Base-by-base conservation (phyloP, 2,329 filamentous ascomycete genomes). In the Aspergillus carbonarius region DNA sequence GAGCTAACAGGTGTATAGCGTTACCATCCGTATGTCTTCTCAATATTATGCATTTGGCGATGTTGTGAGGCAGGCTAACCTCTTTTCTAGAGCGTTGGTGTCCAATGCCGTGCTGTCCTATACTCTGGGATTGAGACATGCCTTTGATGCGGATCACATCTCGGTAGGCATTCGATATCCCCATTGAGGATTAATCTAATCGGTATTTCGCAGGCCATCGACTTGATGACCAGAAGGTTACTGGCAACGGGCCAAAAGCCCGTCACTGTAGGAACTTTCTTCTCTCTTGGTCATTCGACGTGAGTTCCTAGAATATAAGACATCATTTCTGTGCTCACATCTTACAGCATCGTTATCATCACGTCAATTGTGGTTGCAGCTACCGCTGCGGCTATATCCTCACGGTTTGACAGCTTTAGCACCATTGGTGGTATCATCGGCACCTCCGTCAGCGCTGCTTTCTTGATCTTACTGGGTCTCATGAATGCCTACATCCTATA, bases 101-200 rank as follows among this genome's bases (percentile, higher is more conserved):
- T 90, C 90, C 1, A 88, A 92, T 2, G 91, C 92, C 1, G 87
- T 93, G 1, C 84, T 98, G 0, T 88, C 93, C 25, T 98, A 96
- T 74, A 91, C 91, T 0, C 84, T 98, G 10, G 93, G 93, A 2
- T 83, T 98, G 12, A 89, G 93, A 42, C 93, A 98, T 80, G 93
- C 93, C n/a, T 85, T 98, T 46, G 95, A 98, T 70, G 95, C 93
- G n/a, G 93, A 98, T 76, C 95, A 98, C 71, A 91, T 91, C 63
- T 87, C 85, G 40, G 81, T 83, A 74, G 40, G 68, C 58, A 10
- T n/a, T 3, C 15, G 47, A 20, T 48, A 47, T 47, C 2, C 23
- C 18, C 35, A 15, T 15, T 32, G 10, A 13, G 13, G 46, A 23
- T 1, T 17, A 5, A 2, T 42, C 52, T 51, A 46, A 54, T 23